Percentiles rank a stretch among this genome's conserved stretches.
Evolutionary conservation across 805 yeast genomes (phyloP).

Genomic region (Candida koratica): DNA sequence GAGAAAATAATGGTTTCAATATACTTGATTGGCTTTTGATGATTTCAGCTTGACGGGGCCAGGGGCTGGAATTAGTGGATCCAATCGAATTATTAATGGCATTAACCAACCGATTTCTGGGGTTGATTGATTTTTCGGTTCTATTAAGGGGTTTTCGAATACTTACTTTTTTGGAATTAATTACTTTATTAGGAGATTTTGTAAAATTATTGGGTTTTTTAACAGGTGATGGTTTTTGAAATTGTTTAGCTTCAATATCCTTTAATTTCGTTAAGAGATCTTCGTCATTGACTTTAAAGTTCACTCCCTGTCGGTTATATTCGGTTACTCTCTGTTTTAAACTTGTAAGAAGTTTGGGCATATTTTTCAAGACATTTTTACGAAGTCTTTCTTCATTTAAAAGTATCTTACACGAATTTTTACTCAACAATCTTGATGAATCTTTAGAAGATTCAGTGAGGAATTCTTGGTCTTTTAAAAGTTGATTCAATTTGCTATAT

Average conservation of each 20-base stretch:
- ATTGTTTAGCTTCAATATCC: conserved; percentile 27
- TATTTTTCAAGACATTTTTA: conserved; percentile 57
- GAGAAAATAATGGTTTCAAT: conserved; percentile 12
- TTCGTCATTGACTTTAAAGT: conserved; percentile 44
- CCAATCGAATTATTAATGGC: conserved; percentile 2
- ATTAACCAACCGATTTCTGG: conserved; percentile 1
- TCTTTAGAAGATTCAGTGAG: conserved; percentile 72
- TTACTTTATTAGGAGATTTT: conserved; percentile 4
- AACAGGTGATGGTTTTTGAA: conserved; percentile 3
- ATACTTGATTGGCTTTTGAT: neutral
- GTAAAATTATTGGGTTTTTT: conserved; percentile 1
- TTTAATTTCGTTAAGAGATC: conserved; percentile 40
- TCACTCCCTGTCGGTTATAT: conserved; percentile 40
- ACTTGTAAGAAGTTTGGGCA: conserved; percentile 59
- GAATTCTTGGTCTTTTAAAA: conserved; percentile 56
- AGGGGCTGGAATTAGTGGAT: conserved; percentile 7
- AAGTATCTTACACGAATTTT: conserved; percentile 74
- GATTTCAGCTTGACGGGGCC: neutral
- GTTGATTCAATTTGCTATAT: conserved; percentile 51
- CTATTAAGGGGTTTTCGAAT: conserved; percentile 5
- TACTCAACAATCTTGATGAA: conserved; percentile 70
- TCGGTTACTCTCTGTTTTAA: conserved; percentile 45
- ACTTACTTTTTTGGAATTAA: conserved; percentile 4
- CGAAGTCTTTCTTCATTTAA: conserved; percentile 77
- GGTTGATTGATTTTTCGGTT: neutral